phyloP scores from a whole-genome alignment of 306 rosid genomes.

The Adenanthera pavonina region DNA sequence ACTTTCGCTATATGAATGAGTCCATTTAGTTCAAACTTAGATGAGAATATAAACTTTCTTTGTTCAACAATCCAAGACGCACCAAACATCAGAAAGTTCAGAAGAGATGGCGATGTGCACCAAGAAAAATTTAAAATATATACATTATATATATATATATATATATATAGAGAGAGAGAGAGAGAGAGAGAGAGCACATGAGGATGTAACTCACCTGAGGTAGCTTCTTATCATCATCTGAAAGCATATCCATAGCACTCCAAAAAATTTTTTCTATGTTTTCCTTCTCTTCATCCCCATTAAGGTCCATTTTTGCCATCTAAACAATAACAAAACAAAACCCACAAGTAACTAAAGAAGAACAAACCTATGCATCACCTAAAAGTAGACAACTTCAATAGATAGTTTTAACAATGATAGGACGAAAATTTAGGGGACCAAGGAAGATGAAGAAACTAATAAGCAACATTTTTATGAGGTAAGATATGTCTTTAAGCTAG shows the following conservation, averaged over 20 bases:
- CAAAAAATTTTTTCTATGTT: constrained; percentile 81
- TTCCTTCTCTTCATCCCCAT: constrained; percentile 81
- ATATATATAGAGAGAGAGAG: background rate
- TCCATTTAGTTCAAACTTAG: constrained; percentile 1
- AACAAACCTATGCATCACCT: background rate
- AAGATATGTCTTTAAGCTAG: background rate
- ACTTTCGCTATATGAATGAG: constrained; percentile 5
- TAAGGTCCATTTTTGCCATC: constrained; percentile 98
- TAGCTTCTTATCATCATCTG: constrained; percentile 94
- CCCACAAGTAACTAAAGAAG: background rate
- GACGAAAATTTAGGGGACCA: background rate
- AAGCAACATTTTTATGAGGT: background rate
- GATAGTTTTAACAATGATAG: background rate
- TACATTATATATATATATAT: background rate
- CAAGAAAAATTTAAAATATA: background rate
- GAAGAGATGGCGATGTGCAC: background rate
- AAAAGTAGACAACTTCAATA: background rate
- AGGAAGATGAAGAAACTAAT: background rate
- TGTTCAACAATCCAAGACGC: constrained; percentile 24
- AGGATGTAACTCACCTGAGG: constrained; percentile 77
- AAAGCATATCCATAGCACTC: constrained; percentile 99
- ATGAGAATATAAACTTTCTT: constrained; percentile 24
- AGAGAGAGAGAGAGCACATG: background rate
- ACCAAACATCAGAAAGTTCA: constrained; percentile 9
- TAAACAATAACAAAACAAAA: constrained; percentile 42